phyloP scores from a whole-genome alignment of 2,329 filamentous ascomycete species.

The Xenosphaeropsis pyriputrescens region DNA sequence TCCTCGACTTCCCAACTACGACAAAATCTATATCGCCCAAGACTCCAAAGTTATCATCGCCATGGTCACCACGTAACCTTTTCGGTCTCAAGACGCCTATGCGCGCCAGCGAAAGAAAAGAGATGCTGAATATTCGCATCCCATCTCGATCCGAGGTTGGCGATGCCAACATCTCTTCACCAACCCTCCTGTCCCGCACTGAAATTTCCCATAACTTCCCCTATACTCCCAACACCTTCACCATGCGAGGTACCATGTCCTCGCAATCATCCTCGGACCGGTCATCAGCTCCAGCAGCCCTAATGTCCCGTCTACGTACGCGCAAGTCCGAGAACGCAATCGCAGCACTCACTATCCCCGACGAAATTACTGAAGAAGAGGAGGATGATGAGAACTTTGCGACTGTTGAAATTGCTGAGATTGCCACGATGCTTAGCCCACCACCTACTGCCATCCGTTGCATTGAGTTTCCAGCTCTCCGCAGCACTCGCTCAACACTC shows the following conservation, averaged over 20 bases:
- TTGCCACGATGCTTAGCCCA: slow-evolving; percentile 13
- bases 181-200: slow-evolving; percentile 2
- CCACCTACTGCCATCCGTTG: slow-evolving; percentile 5
- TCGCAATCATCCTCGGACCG: slow-evolving; percentile 6
- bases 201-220: slow-evolving; percentile 4
- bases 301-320: slow-evolving; percentile 24
- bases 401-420: slow-evolving; percentile 7
- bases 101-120: slow-evolving; percentile 2
- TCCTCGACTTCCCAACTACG: slow-evolving; percentile 14
- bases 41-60: slow-evolving; percentile 1
- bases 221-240: slow-evolving; percentile 5
- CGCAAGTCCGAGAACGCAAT: slow-evolving; percentile 15
- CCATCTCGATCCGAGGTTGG: slow-evolving; percentile 3
- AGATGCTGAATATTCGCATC: slow-evolving; percentile 11
- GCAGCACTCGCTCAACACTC: background rate
- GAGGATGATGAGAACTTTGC: slow-evolving; percentile 36
- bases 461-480: background rate
- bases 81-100: slow-evolving; percentile 12
- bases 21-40: slow-evolving; percentile 3
- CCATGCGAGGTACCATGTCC: slow-evolving; percentile 2
- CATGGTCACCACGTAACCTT: slow-evolving; percentile 14
- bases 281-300: slow-evolving; percentile 27
- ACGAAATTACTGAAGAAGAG: slow-evolving; percentile 30
- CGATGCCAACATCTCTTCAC: slow-evolving; percentile 3
- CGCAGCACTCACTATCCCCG: slow-evolving; percentile 23